Evolutionary conservation across 202 grass and related monocot genomes (phyloP).

Genomic region (Brachypodium distachyon): DNA sequence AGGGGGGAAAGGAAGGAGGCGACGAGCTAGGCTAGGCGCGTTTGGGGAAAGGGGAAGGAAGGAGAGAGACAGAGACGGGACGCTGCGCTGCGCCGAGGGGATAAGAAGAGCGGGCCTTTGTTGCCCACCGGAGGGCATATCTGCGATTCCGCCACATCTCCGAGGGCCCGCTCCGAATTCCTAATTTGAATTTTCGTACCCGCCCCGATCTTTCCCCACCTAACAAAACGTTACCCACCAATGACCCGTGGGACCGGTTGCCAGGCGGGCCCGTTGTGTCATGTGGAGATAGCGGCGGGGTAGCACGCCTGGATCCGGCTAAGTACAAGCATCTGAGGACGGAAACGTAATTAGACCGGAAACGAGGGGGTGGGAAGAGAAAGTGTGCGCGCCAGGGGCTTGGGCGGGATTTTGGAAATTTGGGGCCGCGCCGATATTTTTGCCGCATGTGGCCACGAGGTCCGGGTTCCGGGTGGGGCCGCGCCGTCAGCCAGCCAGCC

Average conservation of each 20-base stretch:
- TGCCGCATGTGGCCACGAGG: not conserved
- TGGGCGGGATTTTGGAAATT: slow-evolving; percentile 63
- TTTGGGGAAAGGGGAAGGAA: not conserved
- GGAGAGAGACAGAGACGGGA: not conserved
- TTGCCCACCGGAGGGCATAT: slow-evolving; percentile 17
- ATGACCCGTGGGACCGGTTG: accelerated
- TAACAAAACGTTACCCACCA: accelerated
- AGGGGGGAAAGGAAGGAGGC: not conserved
- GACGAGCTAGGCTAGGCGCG: no score
- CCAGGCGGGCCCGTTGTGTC: accelerated
- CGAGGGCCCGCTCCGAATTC: slow-evolving; percentile 11
- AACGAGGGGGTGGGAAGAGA: accelerated
- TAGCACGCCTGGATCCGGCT: not conserved
- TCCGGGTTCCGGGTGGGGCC: not conserved
- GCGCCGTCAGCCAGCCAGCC: accelerated
- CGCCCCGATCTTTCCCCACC: not conserved
- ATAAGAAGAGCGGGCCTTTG: not conserved
- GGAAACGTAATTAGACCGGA: accelerated
- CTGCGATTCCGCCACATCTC: not conserved
- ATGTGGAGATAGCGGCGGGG: accelerated
- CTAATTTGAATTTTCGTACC: slow-evolving; percentile 34
- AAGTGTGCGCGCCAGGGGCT: slow-evolving; percentile 19
- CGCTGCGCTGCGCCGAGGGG: not conserved
- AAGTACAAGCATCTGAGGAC: not conserved
- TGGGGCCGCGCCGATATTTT: slow-evolving; percentile 15